Evolutionary conservation across 495 filamentous ascomycete species (phyloP).

Genomic region (Talaromyces borbonicus): DNA sequence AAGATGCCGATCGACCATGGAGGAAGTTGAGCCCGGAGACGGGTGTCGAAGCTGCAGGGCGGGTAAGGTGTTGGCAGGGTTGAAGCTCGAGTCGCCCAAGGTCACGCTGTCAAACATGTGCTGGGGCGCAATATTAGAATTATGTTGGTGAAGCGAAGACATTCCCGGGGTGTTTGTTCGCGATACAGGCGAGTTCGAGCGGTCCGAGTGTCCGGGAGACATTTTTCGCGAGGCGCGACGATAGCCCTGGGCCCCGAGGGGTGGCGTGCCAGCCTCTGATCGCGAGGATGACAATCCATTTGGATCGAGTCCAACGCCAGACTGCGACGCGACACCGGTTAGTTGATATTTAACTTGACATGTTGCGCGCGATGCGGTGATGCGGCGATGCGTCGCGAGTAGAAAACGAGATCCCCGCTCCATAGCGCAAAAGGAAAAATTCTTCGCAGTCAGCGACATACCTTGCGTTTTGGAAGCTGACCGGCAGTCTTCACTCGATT

Average conservation of each 20-base stretch:
- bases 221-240: conserved; percentile 64
- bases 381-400: too few relatives aligned
- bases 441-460: conserved; percentile 33
- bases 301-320: conserved; percentile 38
- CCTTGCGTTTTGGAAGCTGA: conserved; percentile 83
- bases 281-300: conserved; percentile 49
- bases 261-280: conserved; percentile 46
- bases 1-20: conserved; percentile 62
- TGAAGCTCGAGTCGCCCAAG: conserved; percentile 53
- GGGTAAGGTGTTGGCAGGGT: conserved; percentile 46
- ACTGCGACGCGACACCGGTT: conserved; percentile 28
- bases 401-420: too few relatives aligned
- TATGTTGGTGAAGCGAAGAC: conserved; percentile 49
- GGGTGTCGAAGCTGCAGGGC: conserved; percentile 47
- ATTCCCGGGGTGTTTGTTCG: conserved; percentile 74
- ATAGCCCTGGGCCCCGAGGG: conserved; percentile 40
- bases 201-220: conserved; percentile 63
- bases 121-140: conserved; percentile 66
- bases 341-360: too few relatives aligned
- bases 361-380: too few relatives aligned
- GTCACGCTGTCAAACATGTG: conserved; percentile 69
- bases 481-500: conserved; percentile 93
- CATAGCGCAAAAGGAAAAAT: too few relatives aligned
- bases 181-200: conserved; percentile 77
- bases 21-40: conserved; percentile 59